Percentiles rank a stretch among this genome's conserved stretches.
Evolutionary conservation across 495 filamentous ascomycete species (phyloP).

Genomic region (Cercophora newfieldiana): DNA sequence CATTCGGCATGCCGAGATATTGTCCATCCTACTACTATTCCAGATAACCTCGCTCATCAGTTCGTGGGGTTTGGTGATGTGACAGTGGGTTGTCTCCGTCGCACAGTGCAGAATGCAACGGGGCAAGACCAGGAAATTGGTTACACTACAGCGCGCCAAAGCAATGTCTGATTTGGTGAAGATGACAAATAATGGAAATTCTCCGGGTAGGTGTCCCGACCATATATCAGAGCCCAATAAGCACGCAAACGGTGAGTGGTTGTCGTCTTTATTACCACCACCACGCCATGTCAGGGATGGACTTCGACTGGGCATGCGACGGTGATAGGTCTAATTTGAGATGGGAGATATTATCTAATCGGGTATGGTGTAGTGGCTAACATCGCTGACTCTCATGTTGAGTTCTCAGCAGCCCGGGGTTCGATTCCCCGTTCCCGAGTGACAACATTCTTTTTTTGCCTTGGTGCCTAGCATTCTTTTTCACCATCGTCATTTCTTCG

Average conservation of each 20-base stretch:
- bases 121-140: neutral
- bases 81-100: too few relatives aligned
- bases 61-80: too few relatives aligned
- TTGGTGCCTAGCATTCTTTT: neutral
- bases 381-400: slow-evolving; percentile 4
- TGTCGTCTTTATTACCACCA: too few relatives aligned
- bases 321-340: too few relatives aligned
- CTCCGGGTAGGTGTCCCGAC: neutral
- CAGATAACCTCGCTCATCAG: too few relatives aligned
- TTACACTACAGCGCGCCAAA: neutral
- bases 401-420: slow-evolving; percentile 10
- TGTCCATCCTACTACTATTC: neutral
- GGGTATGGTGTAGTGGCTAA: slow-evolving; percentile 13
- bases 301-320: too few relatives aligned
- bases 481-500: neutral
- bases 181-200: neutral
- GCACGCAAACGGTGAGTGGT: too few relatives aligned
- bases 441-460: neutral
- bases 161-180: neutral
- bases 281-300: too few relatives aligned
- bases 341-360: neutral
- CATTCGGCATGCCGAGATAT: neutral
- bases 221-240: neutral
- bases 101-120: too few relatives aligned
- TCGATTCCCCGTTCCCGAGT: slow-evolving; percentile 10